A percentile compares a stretch with the other conserved stretches of the same genome.
Evolutionary conservation across 2,329 filamentous ascomycete genomes (phyloP).

Genomic region (Paecilomyces fulvus): DNA sequence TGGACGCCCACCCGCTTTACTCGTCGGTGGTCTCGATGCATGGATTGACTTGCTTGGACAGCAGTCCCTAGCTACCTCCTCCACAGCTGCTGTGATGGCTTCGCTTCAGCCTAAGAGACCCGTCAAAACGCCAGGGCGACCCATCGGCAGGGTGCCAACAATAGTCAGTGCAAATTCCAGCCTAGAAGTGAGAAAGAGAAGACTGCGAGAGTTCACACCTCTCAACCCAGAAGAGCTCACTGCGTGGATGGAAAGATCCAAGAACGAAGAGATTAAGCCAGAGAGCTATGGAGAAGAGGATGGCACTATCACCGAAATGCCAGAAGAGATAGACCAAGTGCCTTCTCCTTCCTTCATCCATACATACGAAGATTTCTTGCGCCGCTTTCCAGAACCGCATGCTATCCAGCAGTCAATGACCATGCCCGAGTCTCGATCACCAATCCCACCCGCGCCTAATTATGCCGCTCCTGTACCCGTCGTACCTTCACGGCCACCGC

Average conservation of each 20-base stretch:
- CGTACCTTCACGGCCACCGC: slow-evolving; percentile 56
- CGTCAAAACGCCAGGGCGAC: slow-evolving; percentile 34
- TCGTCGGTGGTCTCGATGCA: slow-evolving; percentile 74
- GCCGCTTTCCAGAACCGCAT: slow-evolving; percentile 66
- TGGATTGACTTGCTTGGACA: slow-evolving; percentile 78
- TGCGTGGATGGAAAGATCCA: slow-evolving; percentile 69
- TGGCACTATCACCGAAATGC: slow-evolving; percentile 29
- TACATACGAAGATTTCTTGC: slow-evolving; percentile 74
- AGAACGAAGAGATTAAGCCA: slow-evolving; percentile 52
- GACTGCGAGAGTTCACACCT: slow-evolving; percentile 56
- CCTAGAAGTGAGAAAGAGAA: slow-evolving; percentile 47
- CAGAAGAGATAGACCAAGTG: slow-evolving; percentile 38
- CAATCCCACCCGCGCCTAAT: slow-evolving; percentile 22
- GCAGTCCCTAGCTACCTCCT: slow-evolving; percentile 52
- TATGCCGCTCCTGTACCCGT: slow-evolving; percentile 45
- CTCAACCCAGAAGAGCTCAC: slow-evolving; percentile 74
- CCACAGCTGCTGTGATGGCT: slow-evolving; percentile 44
- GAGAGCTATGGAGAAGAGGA: slow-evolving; percentile 33
- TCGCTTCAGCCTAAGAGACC: slow-evolving; percentile 32
- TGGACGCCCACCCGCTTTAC: slow-evolving; percentile 61
- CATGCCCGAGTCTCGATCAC: slow-evolving; percentile 26
- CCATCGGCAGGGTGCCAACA: slow-evolving; percentile 45
- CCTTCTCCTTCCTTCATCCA: slow-evolving; percentile 51
- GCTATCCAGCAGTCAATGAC: slow-evolving; percentile 51
- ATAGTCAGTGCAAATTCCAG: slow-evolving; percentile 44